Percentiles rank a stretch among this genome's conserved stretches.
These are phyloP conservation scores for Phytophthora melonis DNA, from an alignment of 352 stramenopile species.

Conservation along the genomic window DNA sequence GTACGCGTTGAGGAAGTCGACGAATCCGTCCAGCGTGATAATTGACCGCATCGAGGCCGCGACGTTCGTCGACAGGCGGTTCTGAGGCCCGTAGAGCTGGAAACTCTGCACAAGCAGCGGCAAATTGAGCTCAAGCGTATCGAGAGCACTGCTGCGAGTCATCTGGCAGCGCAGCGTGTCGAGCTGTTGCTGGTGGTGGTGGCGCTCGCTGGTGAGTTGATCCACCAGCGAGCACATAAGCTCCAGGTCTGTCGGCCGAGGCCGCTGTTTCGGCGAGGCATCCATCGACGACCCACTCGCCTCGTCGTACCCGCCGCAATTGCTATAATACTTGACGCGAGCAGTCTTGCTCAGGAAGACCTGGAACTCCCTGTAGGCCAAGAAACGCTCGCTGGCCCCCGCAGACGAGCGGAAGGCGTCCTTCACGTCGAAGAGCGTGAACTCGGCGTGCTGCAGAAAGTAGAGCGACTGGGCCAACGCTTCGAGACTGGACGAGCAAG, in stretches of 20 bases:
- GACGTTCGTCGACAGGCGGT: slow-evolving; percentile 20
- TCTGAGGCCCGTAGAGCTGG: slow-evolving; percentile 62
- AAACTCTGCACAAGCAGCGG: slow-evolving; percentile 62
- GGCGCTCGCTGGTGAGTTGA: slow-evolving; percentile 28
- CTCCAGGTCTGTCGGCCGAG: slow-evolving; percentile 33
- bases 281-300: neutral
- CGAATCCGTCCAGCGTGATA: slow-evolving; percentile 75
- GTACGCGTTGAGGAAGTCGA: slow-evolving; percentile 84
- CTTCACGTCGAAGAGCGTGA: slow-evolving; percentile 75
- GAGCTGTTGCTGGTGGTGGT: slow-evolving; percentile 31
- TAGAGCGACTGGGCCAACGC: slow-evolving; percentile 56
- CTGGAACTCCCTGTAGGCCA: slow-evolving; percentile 72
- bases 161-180: slow-evolving; percentile 64
- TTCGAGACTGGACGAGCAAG: slow-evolving; percentile 44
- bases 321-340: slow-evolving; percentile 34
- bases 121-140: slow-evolving; percentile 60
- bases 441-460: slow-evolving; percentile 69
- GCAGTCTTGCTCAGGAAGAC: slow-evolving; percentile 57
- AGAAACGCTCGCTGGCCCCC: slow-evolving; percentile 51
- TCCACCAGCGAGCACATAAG: slow-evolving; percentile 43
- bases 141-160: slow-evolving; percentile 49
- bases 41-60: slow-evolving; percentile 16
- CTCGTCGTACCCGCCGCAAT: slow-evolving; percentile 7
- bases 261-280: slow-evolving; percentile 15
- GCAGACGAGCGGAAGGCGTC: slow-evolving; percentile 70